Percentiles rank a stretch among this genome's conserved stretches.
These are phyloP conservation scores for Hippophae tibetana DNA, from an alignment of 306 rosid species.

Conservation along the genomic window DNA sequence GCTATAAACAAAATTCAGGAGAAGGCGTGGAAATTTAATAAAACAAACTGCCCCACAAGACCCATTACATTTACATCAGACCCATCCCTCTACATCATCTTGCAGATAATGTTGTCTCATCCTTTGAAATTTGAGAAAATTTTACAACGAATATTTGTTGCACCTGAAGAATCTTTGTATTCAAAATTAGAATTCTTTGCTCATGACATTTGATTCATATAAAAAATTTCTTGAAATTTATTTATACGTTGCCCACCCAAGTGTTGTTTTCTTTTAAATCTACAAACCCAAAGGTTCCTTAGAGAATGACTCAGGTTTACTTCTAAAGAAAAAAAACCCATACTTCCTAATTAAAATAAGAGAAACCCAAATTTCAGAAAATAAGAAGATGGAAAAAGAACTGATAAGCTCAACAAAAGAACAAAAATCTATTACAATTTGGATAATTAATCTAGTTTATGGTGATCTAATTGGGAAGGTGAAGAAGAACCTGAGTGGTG, in stretches of 20 bases:
- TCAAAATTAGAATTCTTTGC: too few species aligned
- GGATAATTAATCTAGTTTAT: constrained; percentile 27
- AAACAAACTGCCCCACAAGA: constrained; percentile 31
- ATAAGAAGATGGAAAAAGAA: constrained; percentile 11
- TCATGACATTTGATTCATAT: too few species aligned
- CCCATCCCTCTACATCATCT: constrained; percentile 19
- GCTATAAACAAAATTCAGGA: too few species aligned
- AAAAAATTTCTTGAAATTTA: too few species aligned
- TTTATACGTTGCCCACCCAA: too few species aligned
- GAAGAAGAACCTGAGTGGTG: constrained; percentile 66
- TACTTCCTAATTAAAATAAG: constrained; percentile 28
- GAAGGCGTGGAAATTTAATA: constrained; percentile 23
- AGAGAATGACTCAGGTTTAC: constrained; percentile 22
- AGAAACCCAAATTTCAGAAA: constrained; percentile 25
- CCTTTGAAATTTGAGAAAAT: too few species aligned
- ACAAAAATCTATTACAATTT: constrained; percentile 15
- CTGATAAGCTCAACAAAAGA: constrained; percentile 19
- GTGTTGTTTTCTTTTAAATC: background rate
- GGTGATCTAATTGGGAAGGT: constrained; percentile 41
- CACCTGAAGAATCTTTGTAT: too few species aligned
- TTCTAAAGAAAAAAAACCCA: constrained; percentile 22
- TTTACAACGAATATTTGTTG: too few species aligned
- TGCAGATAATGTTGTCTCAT: too few species aligned
- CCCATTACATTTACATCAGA: constrained; percentile 25
- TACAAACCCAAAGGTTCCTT: constrained; percentile 22